Evolutionary conservation across 441 rosid genomes (phyloP).

Genomic region (Pelargonium fulgidum): DNA sequence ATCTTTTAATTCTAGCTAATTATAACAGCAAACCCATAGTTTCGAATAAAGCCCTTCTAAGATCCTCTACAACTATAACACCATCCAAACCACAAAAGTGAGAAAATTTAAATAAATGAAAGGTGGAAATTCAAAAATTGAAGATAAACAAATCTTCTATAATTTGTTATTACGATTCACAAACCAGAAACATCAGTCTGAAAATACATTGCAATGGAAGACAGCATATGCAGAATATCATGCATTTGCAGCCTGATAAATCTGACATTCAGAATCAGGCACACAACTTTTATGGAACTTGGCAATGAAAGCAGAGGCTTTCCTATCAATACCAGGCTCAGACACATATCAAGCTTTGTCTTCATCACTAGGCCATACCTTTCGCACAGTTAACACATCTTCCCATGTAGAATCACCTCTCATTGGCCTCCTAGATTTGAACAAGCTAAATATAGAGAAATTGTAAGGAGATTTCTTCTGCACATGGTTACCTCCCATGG

Average conservation of each 20-base stretch:
- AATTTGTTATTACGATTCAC: neutral
- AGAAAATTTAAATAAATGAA: neutral
- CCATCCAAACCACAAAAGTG: conserved; percentile 5
- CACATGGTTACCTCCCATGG: conserved; percentile 39
- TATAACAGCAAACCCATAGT: conserved; percentile 1
- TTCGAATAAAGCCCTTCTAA: neutral
- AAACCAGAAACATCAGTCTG: conserved; percentile 8
- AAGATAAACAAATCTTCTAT: neutral
- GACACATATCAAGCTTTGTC: conserved; percentile 43
- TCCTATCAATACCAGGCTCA: conserved; percentile 67
- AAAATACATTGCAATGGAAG: neutral
- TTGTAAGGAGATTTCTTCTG: conserved; percentile 31
- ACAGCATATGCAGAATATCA: neutral
- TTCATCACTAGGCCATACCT: conserved; percentile 56
- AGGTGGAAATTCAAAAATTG: neutral
- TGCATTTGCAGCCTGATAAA: conserved; percentile 4
- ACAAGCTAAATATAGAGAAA: conserved; percentile 33
- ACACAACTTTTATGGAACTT: conserved; percentile 41
- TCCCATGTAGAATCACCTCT: conserved; percentile 27
- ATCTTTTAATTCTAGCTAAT: neutral
- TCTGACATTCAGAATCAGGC: conserved; percentile 38
- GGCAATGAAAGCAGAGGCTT: conserved; percentile 52
- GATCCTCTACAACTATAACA: neutral
- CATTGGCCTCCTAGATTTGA: conserved; percentile 34
- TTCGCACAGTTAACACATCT: conserved; percentile 29